Percentiles rank a stretch among this genome's conserved stretches.
Evolutionary conservation across 1,284 basidiomycete genomes (phyloP).

Genomic region (Cerrena zonata): DNA sequence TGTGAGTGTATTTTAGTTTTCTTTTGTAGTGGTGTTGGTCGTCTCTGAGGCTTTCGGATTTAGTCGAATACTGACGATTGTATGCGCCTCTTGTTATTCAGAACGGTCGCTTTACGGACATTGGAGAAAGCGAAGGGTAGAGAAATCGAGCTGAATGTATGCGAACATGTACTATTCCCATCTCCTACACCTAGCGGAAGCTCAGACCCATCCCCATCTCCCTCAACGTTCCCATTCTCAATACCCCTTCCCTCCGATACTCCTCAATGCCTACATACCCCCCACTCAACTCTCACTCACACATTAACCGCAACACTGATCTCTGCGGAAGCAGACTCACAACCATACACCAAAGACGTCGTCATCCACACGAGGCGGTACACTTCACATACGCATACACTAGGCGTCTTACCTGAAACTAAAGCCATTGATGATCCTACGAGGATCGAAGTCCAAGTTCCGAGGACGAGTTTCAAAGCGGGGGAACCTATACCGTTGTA

Average conservation of each 20-base stretch:
- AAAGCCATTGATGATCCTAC: conserved; percentile 56
- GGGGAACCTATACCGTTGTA: conserved; percentile 72
- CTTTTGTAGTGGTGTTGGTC: not conserved
- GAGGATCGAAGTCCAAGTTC: conserved; percentile 60
- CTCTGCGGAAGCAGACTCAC: conserved; percentile 37
- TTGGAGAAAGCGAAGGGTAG: conserved; percentile 54
- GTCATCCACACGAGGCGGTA: conserved; percentile 69
- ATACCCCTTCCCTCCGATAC: conserved; percentile 69
- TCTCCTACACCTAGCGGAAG: conserved; percentile 28
- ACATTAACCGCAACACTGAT: conserved; percentile 59
- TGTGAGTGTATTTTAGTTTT: conserved; percentile 38
- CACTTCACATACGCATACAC: conserved; percentile 52
- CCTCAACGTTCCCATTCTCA: conserved; percentile 66
- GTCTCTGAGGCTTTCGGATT: conserved; percentile 26
- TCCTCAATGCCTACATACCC: conserved; percentile 70
- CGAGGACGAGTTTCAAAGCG: conserved; percentile 60
- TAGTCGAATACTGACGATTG: no score
- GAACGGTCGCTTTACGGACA: conserved; percentile 61
- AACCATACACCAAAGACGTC: conserved; percentile 49
- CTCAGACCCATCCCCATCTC: conserved; percentile 30
- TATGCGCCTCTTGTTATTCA: conserved; percentile 27
- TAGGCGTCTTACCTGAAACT: conserved; percentile 54
- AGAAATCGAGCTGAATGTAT: conserved; percentile 59
- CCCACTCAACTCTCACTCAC: conserved; percentile 63
- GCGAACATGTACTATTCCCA: conserved; percentile 49